A percentile compares a stretch with the other conserved stretches of the same genome.
Conservation (phyloP, 441 rosid genomes). For the Manihot esculenta region DNA sequence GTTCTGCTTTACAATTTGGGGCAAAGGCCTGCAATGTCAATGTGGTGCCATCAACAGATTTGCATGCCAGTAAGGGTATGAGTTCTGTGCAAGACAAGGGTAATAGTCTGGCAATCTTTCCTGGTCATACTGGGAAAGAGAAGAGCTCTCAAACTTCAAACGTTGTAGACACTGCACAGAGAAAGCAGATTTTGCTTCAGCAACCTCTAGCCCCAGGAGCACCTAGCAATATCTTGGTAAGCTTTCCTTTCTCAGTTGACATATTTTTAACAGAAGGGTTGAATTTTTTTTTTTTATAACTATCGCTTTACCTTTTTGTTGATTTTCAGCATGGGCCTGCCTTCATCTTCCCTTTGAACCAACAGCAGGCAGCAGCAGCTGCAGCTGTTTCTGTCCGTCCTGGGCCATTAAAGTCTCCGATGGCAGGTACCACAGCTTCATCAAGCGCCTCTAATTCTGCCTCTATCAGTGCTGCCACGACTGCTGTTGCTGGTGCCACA, state of each 20-base stretch:
- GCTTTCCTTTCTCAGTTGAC: slow-evolving; percentile 9
- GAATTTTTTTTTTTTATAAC: not conserved
- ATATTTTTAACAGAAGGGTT: too few relatives aligned
- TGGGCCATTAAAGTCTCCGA: slow-evolving; percentile 48
- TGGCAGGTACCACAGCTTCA: slow-evolving; percentile 47
- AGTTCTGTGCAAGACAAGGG: slow-evolving; percentile 55
- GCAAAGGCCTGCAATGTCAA: slow-evolving; percentile 74
- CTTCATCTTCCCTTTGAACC: slow-evolving; percentile 84
- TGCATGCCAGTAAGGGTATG: slow-evolving; percentile 55
- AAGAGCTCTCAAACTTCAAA: slow-evolving; percentile 51
- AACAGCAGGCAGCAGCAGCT: slow-evolving; percentile 68
- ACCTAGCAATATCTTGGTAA: slow-evolving; percentile 74
- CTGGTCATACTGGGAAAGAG: slow-evolving; percentile 52
- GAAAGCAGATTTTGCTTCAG: slow-evolving; percentile 85
- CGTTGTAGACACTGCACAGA: slow-evolving; percentile 58
- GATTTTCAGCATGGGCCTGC: slow-evolving; percentile 76
- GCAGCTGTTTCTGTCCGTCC: slow-evolving; percentile 73
- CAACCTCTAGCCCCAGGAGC: slow-evolving; percentile 81
- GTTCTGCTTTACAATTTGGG: slow-evolving; percentile 76
- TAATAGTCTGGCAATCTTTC: slow-evolving; percentile 45
- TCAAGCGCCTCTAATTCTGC: slow-evolving; percentile 45
- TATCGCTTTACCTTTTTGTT: not conserved
- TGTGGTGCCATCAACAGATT: slow-evolving; percentile 70
- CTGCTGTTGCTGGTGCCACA: slow-evolving; percentile 62
- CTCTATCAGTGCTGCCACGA: slow-evolving; percentile 47